These are phyloP conservation scores for Penicillium paneum DNA, from an alignment of 2,329 filamentous ascomycete species.

Conservation along the genomic window DNA sequence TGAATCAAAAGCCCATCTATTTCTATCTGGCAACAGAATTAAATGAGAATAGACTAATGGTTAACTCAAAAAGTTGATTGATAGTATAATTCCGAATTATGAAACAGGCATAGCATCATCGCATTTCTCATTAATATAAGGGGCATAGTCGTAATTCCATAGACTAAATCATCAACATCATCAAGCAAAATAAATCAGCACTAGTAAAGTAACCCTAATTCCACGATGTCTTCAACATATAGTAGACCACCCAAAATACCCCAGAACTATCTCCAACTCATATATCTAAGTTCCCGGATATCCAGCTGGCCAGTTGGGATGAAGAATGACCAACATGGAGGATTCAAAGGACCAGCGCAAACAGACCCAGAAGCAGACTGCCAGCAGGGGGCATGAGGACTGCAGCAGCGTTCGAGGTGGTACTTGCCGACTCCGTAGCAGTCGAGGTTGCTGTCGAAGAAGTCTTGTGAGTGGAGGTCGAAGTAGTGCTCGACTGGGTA, in stretches of 20 bases:
- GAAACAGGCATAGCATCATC: conserved; percentile 5
- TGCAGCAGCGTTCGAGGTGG: conserved; percentile 27
- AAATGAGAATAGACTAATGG: background rate
- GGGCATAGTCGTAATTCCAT: conserved; percentile 4
- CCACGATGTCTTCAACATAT: background rate
- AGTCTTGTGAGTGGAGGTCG: conserved; percentile 18
- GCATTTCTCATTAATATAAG: conserved; percentile 12
- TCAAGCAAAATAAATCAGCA: background rate
- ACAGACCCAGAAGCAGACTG: conserved; percentile 28
- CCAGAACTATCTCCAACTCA: background rate
- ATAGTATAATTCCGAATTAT: background rate
- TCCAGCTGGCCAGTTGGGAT: background rate
- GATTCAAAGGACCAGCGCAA: conserved; percentile 26
- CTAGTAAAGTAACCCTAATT: background rate
- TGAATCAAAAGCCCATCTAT: background rate
- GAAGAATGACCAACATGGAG: background rate
- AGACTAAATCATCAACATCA: conserved; percentile 7
- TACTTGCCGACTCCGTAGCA: conserved; percentile 20
- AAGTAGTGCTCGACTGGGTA: conserved; percentile 17
- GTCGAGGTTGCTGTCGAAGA: conserved; percentile 19
- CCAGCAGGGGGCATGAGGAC: conserved; percentile 28
- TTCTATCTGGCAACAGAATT: background rate
- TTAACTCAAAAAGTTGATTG: background rate
- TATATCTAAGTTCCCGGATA: background rate
- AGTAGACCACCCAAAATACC: background rate